These are phyloP conservation scores for Pseudogymnoascus sp. DNA, from an alignment of 2,329 filamentous ascomycete species.

Conservation along the genomic window DNA sequence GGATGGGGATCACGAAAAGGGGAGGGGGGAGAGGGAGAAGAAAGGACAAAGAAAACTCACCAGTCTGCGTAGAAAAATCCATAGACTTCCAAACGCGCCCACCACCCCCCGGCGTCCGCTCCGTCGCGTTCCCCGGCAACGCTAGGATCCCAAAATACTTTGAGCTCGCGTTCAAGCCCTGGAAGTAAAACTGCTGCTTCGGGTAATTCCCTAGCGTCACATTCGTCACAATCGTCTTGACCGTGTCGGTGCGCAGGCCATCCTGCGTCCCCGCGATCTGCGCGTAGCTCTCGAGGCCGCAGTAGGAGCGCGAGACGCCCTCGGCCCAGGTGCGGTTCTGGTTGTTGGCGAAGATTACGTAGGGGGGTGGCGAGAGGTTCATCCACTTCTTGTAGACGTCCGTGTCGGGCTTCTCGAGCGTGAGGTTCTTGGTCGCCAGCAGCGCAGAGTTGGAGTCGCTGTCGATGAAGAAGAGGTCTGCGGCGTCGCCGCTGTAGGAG, in stretches of 20 bases:
- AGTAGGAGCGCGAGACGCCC: conserved; percentile 74
- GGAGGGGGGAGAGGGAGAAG: not conserved
- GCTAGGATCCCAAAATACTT: conserved; percentile 69
- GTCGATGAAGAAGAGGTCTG: conserved; percentile 68
- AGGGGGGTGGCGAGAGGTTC: conserved; percentile 57
- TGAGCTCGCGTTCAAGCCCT: conserved; percentile 63
- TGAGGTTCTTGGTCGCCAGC: conserved; percentile 70
- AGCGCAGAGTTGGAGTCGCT: conserved; percentile 74
- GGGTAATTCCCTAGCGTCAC: conserved; percentile 60
- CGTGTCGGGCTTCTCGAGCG: conserved; percentile 38
- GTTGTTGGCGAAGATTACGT: conserved; percentile 70
- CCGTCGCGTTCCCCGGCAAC: conserved; percentile 48
- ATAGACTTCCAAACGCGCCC: conserved; percentile 66
- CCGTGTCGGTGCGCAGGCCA: conserved; percentile 37
- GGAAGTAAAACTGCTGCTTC: conserved; percentile 83
- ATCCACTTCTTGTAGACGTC: conserved; percentile 48
- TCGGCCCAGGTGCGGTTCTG: conserved; percentile 50
- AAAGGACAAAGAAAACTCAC: conserved; percentile 39
- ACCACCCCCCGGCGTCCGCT: conserved; percentile 57
- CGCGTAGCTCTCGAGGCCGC: conserved; percentile 64
- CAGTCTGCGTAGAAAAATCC: conserved; percentile 69
- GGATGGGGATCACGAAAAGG: too few relatives aligned
- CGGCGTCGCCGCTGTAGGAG: conserved; percentile 39
- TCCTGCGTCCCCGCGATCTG: conserved; percentile 53
- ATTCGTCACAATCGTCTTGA: conserved; percentile 60